Evolutionary conservation across 352 stramenopile species (phyloP), one percentile per base, ranked within the genome.

Genomic region (Discostella stelligera): DNA sequence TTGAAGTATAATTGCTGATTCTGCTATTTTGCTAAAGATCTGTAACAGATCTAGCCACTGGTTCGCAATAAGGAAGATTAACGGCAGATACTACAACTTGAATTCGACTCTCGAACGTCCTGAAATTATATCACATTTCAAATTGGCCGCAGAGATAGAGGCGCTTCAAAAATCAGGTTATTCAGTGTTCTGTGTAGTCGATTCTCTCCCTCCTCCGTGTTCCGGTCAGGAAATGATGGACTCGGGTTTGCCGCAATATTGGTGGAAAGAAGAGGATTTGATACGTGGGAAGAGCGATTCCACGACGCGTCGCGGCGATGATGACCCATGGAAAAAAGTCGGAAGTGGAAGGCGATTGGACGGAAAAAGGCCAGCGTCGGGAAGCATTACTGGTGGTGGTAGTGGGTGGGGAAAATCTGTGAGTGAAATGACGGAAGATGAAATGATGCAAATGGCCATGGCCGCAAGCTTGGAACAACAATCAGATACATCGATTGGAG

Each of bases 41-140:
- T 90, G 77, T 49, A 88, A 93, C 59, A 67, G 78, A 44, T 64
- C 84, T 4, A 66, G 58, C 50, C 88, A 93, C 71, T 93, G 88
- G 88, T 93, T 93, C 74, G 81, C 88, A 0, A 92, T 93, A 80
- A 70, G 88, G 10, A 88, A 87, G 60, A 89, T 93, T 44, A 90
- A 90, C 78, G 83, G 70, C n/a, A 48, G 79, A 66, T 93, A 82
- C 77, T 93, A 83, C 80, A 93, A 93, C 78, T 67, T 93, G 2
- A 90, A 93, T 74, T 86, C 70, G 0, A 93, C 79, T 23, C 39
- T 82, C 23, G 80, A 90, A 65, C 49, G 65, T 5, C 88, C 88
- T 2, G 74, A 88, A 63, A 62, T 80, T 9, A 90, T 93, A 73
- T 90, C 79, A 10, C 86, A 93, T 67, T 93, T 93, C 65, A 74